These are phyloP conservation scores for Anethum foeniculum DNA, from an alignment of 140 eudicot species.

Conservation along the genomic window DNA sequence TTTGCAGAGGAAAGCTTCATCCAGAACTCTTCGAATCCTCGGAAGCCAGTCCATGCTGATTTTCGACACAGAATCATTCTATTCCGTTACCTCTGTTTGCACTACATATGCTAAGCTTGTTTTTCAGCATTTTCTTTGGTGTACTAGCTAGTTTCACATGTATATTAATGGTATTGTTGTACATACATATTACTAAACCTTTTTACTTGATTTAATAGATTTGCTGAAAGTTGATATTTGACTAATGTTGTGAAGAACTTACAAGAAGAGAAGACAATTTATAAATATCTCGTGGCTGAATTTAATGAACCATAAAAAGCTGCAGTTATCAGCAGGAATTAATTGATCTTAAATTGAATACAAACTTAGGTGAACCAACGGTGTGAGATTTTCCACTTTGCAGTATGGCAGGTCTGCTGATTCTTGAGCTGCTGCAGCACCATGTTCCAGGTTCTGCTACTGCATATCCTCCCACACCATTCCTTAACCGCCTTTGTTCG, in stretches of 20 bases:
- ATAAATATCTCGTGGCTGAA: not conserved
- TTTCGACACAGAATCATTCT: not conserved
- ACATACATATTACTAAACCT: not conserved
- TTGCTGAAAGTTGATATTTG: not conserved
- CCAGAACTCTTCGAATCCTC: conserved; percentile 28
- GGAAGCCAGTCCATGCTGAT: conserved; percentile 47
- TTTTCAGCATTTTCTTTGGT: not conserved
- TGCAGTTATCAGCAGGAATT: not conserved
- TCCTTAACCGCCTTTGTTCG: not conserved
- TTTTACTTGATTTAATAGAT: not conserved
- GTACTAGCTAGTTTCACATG: not conserved
- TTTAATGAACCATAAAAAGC: not conserved
- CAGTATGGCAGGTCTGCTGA: not conserved
- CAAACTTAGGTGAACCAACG: not conserved
- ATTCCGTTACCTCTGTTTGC: not conserved
- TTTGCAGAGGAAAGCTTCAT: conserved; percentile 58
- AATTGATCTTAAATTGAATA: not conserved
- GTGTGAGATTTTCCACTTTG: not conserved
- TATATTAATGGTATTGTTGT: not conserved
- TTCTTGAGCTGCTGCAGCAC: not conserved
- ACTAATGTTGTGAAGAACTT: not conserved
- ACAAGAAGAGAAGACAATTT: not conserved
- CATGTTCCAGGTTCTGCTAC: conserved; percentile 2
- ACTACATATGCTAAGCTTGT: not conserved
- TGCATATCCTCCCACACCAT: not conserved